Evolutionary conservation across 192 early-diverging fungal genomes (phyloP).

Genomic region (Coemansia sp.): DNA sequence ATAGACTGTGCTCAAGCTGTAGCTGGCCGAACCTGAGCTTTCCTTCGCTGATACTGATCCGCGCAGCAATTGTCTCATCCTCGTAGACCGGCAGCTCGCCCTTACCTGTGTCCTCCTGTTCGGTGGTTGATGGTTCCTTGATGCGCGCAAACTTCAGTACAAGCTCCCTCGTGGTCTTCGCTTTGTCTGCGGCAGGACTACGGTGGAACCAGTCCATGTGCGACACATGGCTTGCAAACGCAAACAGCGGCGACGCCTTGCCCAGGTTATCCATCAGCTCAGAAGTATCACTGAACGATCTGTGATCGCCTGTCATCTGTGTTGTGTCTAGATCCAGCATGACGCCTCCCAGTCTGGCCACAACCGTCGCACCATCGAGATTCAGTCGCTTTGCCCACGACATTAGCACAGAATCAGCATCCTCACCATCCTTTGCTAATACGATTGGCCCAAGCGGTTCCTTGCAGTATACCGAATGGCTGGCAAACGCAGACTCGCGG

Average conservation of each 20-base stretch:
- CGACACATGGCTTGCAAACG: conserved; percentile 33
- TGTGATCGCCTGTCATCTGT: conserved; percentile 9
- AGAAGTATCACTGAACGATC: conserved; percentile 9
- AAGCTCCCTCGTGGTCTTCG: conserved; percentile 12
- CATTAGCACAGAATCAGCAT: conserved; percentile 9
- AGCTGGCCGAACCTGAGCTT: conserved; percentile 11
- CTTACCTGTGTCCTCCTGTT: background rate
- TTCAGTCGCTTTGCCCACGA: conserved; percentile 6
- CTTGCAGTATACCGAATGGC: conserved; percentile 20
- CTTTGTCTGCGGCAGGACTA: background rate
- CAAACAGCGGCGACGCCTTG: conserved; percentile 27
- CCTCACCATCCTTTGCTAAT: background rate
- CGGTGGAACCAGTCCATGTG: conserved; percentile 36
- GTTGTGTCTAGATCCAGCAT: conserved; percentile 31
- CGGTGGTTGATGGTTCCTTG: background rate
- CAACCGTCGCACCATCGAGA: background rate
- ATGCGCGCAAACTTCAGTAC: conserved; percentile 12
- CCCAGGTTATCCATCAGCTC: conserved; percentile 22
- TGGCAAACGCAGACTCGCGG: conserved; percentile 1
- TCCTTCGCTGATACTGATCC: conserved; percentile 11
- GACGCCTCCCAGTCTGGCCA: conserved; percentile 32
- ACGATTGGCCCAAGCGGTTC: background rate
- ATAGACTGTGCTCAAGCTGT: conserved; percentile 4
- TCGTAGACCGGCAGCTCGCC: conserved; percentile 21
- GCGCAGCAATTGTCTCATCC: conserved; percentile 18